phyloP scores from a whole-genome alignment of 139 green algal genomes.

The Picochlorum sp. region DNA sequence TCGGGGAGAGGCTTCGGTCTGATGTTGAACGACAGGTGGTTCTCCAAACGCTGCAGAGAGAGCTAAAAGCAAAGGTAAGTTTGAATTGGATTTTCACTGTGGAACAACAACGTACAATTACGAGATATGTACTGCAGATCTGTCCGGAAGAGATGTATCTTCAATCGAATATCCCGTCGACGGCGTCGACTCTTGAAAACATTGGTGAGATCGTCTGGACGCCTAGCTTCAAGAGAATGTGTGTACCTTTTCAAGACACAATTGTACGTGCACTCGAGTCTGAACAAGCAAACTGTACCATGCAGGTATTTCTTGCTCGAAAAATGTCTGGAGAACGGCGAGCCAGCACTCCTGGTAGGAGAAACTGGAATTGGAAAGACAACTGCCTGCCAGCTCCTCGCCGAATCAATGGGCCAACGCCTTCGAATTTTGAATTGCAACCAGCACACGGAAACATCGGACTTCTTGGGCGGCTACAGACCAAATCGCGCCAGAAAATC shows the following conservation, averaged over 20 bases:
- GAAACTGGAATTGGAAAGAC: constrained; percentile 98
- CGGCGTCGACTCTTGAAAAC: neutral
- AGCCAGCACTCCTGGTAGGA: constrained; percentile 92
- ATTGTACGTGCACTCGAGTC: constrained; percentile 41
- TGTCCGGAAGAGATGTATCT: neutral
- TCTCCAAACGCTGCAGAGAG: constrained; percentile 52
- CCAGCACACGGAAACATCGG: constrained; percentile 94
- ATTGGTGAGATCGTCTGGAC: neutral
- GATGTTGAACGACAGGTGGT: constrained; percentile 67
- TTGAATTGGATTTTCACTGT: neutral
- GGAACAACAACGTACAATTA: neutral
- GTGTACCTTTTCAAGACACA: constrained; percentile 11
- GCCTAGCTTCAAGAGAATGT: constrained; percentile 8
- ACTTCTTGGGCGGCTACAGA: constrained; percentile 94
- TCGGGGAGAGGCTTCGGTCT: constrained; percentile 80
- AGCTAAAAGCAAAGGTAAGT: constrained; percentile 52
- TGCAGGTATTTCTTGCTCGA: constrained; percentile 56
- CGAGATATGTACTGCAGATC: neutral
- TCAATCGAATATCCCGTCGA: neutral
- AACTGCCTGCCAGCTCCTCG: constrained; percentile 90
- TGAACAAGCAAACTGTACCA: constrained; percentile 84
- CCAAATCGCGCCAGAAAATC: constrained; percentile 36
- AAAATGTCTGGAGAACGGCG: constrained; percentile 56
- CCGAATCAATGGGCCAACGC: constrained; percentile 60
- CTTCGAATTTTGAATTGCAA: constrained; percentile 98